A percentile compares a stretch with the other conserved stretches of the same genome.
phyloP scores from a whole-genome alignment of 2,329 filamentous ascomycete species.

The Stachybotrys elegans region DNA sequence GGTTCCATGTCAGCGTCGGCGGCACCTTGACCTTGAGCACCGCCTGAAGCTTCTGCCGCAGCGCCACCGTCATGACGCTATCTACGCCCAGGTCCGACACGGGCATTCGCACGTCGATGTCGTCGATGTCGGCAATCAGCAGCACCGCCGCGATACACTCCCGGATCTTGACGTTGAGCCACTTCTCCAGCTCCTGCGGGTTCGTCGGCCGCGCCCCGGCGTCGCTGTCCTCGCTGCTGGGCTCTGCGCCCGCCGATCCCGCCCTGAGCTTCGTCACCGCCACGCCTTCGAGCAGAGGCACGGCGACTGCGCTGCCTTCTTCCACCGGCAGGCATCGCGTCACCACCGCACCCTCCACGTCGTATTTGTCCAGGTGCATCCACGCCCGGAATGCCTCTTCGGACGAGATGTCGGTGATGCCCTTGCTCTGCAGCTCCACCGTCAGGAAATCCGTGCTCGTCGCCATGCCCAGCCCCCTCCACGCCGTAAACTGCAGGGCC shows the following conservation, averaged over 20 bases:
- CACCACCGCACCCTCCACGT: constrained; percentile 7
- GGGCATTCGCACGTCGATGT: background rate
- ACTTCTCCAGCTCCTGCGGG: background rate
- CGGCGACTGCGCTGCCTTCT: constrained; percentile 2
- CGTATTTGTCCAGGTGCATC: constrained; percentile 6
- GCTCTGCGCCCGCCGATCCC: background rate
- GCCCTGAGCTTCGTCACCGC: background rate
- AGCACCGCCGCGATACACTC: constrained; percentile 2
- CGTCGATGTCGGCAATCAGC: constrained; percentile 1
- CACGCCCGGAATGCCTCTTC: constrained; percentile 9
- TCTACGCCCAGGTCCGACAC: constrained; percentile 2
- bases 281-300: constrained; percentile 1
- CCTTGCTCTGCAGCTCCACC: constrained; percentile 8
- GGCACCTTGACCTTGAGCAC: constrained; percentile 5
- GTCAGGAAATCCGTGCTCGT: constrained; percentile 6
- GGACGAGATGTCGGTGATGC: constrained; percentile 8
- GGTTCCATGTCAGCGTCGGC: constrained; percentile 7
- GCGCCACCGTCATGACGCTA: constrained; percentile 5
- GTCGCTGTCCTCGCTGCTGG: background rate
- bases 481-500: constrained; percentile 7
- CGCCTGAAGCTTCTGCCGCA: constrained; percentile 3
- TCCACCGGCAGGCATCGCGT: constrained; percentile 4
- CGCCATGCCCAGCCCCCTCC: constrained; percentile 7
- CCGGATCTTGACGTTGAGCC: background rate
- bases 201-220: background rate